Percentiles rank a stretch among this genome's conserved stretches.
Conservation (phyloP, 305 asterid species). For the Fraxinus platypoda region DNA sequence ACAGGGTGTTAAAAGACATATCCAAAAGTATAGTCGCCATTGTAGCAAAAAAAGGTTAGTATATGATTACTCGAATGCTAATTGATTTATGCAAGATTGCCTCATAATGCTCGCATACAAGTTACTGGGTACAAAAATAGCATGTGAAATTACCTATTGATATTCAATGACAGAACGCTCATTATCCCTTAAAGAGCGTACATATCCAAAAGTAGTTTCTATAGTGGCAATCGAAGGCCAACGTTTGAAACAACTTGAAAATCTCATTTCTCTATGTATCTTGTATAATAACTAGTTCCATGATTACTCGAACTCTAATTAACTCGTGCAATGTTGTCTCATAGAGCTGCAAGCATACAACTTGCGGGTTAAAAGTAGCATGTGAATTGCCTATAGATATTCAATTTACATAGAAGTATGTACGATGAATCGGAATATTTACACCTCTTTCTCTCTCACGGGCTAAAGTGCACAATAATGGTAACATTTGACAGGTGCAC, state of each 20-base stretch:
- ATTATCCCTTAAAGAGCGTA: neutral
- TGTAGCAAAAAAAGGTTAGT: constrained; percentile 66
- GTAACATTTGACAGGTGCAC: constrained; percentile 53
- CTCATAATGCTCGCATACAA: neutral
- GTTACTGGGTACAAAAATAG: neutral
- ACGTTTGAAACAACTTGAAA: no score
- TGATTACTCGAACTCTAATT: no score
- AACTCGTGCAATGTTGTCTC: neutral
- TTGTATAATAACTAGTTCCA: no score
- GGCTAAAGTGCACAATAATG: neutral
- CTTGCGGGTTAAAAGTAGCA: neutral
- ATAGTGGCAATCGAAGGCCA: no score
- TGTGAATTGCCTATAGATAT: neutral
- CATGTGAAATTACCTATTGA: neutral
- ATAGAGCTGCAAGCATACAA: neutral
- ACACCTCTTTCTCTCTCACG: neutral
- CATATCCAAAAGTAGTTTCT: no score
- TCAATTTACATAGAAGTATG: neutral
- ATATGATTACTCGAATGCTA: neutral
- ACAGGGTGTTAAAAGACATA: constrained; percentile 71
- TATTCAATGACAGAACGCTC: neutral
- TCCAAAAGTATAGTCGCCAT: constrained; percentile 66
- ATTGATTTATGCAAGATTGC: neutral
- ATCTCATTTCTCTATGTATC: no score
- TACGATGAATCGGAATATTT: neutral